Evolutionary conservation across 1,139 yeast genomes (phyloP).

Genomic region (Candida labiduridarum): DNA sequence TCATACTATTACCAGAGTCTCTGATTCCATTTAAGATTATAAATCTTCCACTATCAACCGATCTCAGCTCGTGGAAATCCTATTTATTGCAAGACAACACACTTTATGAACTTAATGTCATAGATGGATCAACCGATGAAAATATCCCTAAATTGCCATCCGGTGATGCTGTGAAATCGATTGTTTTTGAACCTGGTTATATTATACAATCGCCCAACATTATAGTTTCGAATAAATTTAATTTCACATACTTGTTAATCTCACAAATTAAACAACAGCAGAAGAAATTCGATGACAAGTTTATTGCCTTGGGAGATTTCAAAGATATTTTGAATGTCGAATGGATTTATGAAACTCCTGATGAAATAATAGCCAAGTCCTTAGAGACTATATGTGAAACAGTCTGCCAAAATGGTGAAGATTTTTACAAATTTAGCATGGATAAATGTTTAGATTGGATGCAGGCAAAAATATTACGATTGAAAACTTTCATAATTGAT

Average conservation of each 20-base stretch:
- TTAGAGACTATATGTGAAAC: conserved; percentile 45
- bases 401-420: conserved; percentile 49
- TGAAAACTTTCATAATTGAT: conserved; percentile 28
- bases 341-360: conserved; percentile 30
- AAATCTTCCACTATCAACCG: conserved; percentile 26
- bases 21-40: conserved; percentile 20
- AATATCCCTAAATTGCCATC: conserved; percentile 20
- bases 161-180: conserved; percentile 38
- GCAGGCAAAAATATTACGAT: conserved; percentile 27
- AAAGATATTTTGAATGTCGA: conserved; percentile 39
- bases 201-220: conserved; percentile 39
- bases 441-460: conserved; percentile 35
- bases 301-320: conserved; percentile 51
- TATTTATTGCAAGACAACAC: conserved; percentile 21
- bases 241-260: conserved; percentile 44
- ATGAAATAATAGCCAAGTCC: conserved; percentile 20
- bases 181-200: conserved; percentile 39
- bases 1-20: conserved; percentile 13
- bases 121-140: conserved; percentile 28
- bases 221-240: conserved; percentile 45
- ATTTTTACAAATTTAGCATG: conserved; percentile 47
- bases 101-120: conserved; percentile 36
- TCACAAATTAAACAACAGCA: conserved; percentile 32
- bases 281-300: conserved; percentile 32
- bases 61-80: conserved; percentile 20